Evolutionary conservation across 805 yeast genomes (phyloP).

Genomic region (Candida dajiaensis): DNA sequence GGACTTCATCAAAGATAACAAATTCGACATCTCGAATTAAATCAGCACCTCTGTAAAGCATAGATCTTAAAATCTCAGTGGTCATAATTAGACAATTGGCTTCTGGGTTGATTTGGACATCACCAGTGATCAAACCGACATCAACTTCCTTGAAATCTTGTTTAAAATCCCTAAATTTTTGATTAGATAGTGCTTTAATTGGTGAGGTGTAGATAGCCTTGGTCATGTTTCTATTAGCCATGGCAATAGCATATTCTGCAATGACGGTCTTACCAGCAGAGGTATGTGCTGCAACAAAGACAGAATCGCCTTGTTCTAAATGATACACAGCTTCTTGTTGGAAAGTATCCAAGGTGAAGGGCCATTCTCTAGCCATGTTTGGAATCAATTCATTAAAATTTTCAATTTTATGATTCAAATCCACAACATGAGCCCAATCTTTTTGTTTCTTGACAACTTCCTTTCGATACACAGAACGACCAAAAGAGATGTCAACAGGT

Average conservation of each 20-base stretch:
- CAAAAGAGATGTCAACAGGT: conserved; percentile 46
- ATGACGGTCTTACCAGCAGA: conserved; percentile 99
- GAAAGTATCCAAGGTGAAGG: conserved; percentile 89
- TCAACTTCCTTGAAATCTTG: conserved; percentile 75
- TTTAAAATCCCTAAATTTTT: conserved; percentile 83
- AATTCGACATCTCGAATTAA: conserved; percentile 94
- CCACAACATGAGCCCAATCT: conserved; percentile 95
- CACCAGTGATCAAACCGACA: conserved; percentile 95
- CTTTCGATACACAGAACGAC: conserved; percentile 28
- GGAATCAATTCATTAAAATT: conserved; percentile 89
- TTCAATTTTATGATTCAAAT: conserved; percentile 72
- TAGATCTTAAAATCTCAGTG: conserved; percentile 89
- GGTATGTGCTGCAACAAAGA: conserved; percentile 97
- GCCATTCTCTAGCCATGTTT: conserved; percentile 89
- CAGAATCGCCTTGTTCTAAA: conserved; percentile 96
- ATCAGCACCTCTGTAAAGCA: conserved; percentile 96
- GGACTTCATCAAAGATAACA: conserved; percentile 97
- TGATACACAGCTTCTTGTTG: conserved; percentile 97
- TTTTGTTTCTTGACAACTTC: conserved; percentile 31
- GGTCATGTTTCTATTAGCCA: conserved; percentile 95
- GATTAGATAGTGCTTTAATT: conserved; percentile 84
- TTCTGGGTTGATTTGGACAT: conserved; percentile 94
- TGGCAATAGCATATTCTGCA: conserved; percentile 96
- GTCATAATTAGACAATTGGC: conserved; percentile 97
- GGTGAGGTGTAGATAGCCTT: conserved; percentile 96